Percentiles rank a stretch among this genome's conserved stretches.
phyloP scores from a whole-genome alignment of 2,329 filamentous ascomycete genomes.

The Fusarium pseudograminearum region DNA sequence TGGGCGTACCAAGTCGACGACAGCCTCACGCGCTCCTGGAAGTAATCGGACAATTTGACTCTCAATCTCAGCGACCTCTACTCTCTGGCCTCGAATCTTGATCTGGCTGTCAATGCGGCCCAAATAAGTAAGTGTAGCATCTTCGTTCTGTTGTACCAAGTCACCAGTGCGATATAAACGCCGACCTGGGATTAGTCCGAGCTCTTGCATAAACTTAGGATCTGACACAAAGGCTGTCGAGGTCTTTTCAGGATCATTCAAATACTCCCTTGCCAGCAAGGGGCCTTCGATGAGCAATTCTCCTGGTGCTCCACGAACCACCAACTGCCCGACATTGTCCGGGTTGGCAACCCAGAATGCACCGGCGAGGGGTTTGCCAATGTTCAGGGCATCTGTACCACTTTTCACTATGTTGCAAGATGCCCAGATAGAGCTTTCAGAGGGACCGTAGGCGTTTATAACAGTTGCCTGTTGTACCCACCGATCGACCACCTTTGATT shows the following conservation, averaged over 20 bases:
- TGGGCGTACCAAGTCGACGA: not conserved
- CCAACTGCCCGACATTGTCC: not conserved
- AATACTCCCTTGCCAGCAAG: constrained; percentile 1
- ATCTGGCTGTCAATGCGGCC: constrained; percentile 1
- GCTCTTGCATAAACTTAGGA: constrained; percentile 1
- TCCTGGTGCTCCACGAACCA: constrained; percentile 1
- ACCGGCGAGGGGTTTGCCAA: not conserved
- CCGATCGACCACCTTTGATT: constrained; percentile 2
- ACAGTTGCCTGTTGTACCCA: constrained; percentile 6
- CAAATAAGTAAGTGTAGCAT: not conserved
- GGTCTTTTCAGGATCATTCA: constrained; percentile 4
- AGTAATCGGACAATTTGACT: not conserved
- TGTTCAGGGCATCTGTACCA: constrained; percentile 3
- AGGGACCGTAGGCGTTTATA: constrained; percentile 4
- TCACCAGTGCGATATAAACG: constrained; percentile 1
- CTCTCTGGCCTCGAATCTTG: constrained; percentile 7
- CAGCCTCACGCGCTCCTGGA: not conserved
- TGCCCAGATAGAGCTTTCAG: constrained; percentile 4
- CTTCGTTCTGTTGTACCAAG: not conserved
- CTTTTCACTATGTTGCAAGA: not conserved
- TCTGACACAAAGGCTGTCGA: not conserved
- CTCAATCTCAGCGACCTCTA: not conserved
- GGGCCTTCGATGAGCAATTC: constrained; percentile 3
- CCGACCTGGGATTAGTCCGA: not conserved
- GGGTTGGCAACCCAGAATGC: constrained; percentile 3